phyloP scores from a whole-genome alignment of 2,329 filamentous ascomycete genomes.

The Aspergillus sp. region DNA sequence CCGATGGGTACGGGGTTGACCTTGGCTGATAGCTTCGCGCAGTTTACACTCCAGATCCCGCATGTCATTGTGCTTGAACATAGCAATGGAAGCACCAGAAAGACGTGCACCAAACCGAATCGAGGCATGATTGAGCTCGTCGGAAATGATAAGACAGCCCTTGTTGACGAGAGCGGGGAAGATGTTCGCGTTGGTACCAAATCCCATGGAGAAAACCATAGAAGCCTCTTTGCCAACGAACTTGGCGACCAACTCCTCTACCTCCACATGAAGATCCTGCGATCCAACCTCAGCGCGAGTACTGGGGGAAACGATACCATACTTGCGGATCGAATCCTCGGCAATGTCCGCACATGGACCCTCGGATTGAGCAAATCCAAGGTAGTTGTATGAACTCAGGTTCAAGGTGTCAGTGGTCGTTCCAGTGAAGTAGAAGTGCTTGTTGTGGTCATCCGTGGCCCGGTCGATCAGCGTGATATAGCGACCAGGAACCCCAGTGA shows the following conservation, averaged over 20 bases:
- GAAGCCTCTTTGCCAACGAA: conserved; percentile 94
- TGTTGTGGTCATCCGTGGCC: conserved; percentile 86
- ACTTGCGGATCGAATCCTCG: conserved; percentile 80
- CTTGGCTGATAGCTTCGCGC: conserved; percentile 90
- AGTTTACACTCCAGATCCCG: conserved; percentile 79
- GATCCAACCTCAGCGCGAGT: conserved; percentile 83
- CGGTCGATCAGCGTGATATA: conserved; percentile 93
- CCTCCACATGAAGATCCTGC: conserved; percentile 81
- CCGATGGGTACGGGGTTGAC: conserved; percentile 94
- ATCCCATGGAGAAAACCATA: conserved; percentile 99
- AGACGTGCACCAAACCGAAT: conserved; percentile 94
- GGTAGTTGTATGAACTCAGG: conserved; percentile 99
- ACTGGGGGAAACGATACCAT: conserved; percentile 80
- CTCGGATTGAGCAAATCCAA: conserved; percentile 96
- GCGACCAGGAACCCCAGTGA: conserved; percentile 88
- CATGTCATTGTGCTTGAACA: conserved; percentile 99
- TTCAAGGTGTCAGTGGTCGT: conserved; percentile 94
- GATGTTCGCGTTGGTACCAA: conserved; percentile 89
- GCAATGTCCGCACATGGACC: conserved; percentile 93
- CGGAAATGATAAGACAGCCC: conserved; percentile 90
- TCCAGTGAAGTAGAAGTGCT: conserved; percentile 83
- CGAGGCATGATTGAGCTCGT: conserved; percentile 96
- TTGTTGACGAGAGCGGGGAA: conserved; percentile 92
- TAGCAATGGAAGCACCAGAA: conserved; percentile 90
- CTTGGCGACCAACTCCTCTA: conserved; percentile 82